Evolutionary conservation across 1,139 yeast genomes (phyloP).

Genomic region (Sugiyamaella pinicola): DNA sequence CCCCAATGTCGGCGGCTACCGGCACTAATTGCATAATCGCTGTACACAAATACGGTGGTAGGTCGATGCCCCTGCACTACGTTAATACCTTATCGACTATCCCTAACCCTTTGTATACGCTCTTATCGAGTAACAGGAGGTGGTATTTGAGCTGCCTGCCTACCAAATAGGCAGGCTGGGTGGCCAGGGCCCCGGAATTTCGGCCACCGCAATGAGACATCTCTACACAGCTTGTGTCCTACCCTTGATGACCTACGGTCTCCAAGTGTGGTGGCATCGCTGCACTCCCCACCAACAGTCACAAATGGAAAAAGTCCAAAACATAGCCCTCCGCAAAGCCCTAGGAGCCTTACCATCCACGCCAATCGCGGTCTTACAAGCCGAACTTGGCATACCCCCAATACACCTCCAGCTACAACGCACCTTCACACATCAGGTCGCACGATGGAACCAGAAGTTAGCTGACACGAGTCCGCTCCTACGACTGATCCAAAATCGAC

Average conservation of each 20-base stretch:
- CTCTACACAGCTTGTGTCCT: neutral
- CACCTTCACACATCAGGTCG: too few relatives aligned
- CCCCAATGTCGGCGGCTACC: slow-evolving; percentile 7
- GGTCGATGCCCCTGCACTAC: neutral
- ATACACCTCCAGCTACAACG: neutral
- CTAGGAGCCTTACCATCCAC: neutral
- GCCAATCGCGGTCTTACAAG: neutral
- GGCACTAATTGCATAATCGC: slow-evolving; percentile 12
- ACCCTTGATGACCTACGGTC: neutral
- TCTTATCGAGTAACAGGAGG: slow-evolving; percentile 4
- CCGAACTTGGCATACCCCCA: neutral
- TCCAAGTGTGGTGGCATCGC: neutral
- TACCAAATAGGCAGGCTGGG: neutral
- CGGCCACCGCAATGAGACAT: neutral
- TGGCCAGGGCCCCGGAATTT: neutral
- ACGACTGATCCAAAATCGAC: too few relatives aligned
- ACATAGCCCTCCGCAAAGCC: neutral
- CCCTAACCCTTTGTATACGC: slow-evolving; percentile 1
- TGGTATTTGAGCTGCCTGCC: too few relatives aligned
- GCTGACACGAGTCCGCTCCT: too few relatives aligned
- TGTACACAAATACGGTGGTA: neutral
- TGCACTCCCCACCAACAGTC: neutral
- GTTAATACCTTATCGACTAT: slow-evolving; percentile 7
- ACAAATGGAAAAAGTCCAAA: neutral
- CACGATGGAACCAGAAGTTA: too few relatives aligned